phyloP scores from a whole-genome alignment of 2,329 filamentous ascomycete genomes.

The Stachybotrys chlorohalonatus region DNA sequence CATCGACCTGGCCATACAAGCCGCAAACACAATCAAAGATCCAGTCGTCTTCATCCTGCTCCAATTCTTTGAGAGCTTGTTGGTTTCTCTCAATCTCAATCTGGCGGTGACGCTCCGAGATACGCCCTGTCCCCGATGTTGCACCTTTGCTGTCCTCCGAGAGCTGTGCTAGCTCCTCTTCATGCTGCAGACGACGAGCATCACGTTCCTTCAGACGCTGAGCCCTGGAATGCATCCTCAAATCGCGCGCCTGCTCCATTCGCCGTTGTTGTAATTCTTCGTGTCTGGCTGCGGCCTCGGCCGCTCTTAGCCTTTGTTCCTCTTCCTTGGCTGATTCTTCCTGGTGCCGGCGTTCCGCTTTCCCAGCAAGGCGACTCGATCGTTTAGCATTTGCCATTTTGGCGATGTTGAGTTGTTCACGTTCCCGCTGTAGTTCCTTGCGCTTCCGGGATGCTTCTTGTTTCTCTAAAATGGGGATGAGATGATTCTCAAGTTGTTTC shows the following conservation, averaged over 20 bases:
- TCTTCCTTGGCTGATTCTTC: conserved; percentile 65
- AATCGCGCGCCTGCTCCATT: conserved; percentile 65
- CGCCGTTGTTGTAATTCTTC: conserved; percentile 52
- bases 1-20: conserved; percentile 83
- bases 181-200: conserved; percentile 69
- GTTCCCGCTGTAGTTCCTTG: conserved; percentile 59
- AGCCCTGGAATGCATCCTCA: conserved; percentile 74
- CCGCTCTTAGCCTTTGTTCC: conserved; percentile 37
- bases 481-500: conserved; percentile 62
- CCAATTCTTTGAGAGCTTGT: conserved; percentile 64
- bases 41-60: conserved; percentile 75
- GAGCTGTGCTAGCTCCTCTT: conserved; percentile 72
- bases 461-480: conserved; percentile 77
- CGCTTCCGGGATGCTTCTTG: conserved; percentile 66
- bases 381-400: conserved; percentile 91
- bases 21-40: conserved; percentile 93
- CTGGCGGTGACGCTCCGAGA: conserved; percentile 74
- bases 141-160: conserved; percentile 64
- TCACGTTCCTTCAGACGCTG: conserved; percentile 81
- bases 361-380: conserved; percentile 80
- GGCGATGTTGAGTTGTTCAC: conserved; percentile 70
- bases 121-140: conserved; percentile 45
- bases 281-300: conserved; percentile 57
- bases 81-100: conserved; percentile 73
- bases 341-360: conserved; percentile 66